Evolutionary conservation across 2,329 filamentous ascomycete genomes (phyloP).

Genomic region (Microcera coccophila): DNA sequence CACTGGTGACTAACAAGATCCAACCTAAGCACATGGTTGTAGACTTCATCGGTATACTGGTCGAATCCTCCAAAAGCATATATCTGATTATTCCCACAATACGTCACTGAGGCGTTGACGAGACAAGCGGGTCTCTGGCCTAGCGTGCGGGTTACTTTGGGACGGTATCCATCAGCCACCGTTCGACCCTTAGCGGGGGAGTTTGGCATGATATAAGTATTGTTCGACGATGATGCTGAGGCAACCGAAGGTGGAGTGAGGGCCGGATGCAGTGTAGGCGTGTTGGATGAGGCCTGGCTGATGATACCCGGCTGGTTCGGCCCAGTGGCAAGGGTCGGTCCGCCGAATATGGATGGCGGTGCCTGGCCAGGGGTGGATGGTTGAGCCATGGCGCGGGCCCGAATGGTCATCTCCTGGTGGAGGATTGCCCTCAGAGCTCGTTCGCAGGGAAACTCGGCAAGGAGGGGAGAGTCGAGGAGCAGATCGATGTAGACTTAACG

Average conservation of each 20-base stretch:
- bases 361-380: conserved; percentile 43
- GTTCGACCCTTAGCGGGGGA: conserved; percentile 67
- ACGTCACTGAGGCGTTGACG: conserved; percentile 98
- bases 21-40: conserved; percentile 91
- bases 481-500: too few species aligned
- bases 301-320: conserved; percentile 22
- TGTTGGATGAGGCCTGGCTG: conserved; percentile 25
- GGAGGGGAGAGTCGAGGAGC: too few species aligned
- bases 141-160: conserved; percentile 73
- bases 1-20: conserved; percentile 87
- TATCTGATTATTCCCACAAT: conserved; percentile 94
- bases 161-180: conserved; percentile 71
- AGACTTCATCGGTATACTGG: conserved; percentile 97
- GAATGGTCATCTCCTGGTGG: conserved; percentile 19
- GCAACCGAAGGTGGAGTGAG: conserved; percentile 21
- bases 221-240: conserved; percentile 47
- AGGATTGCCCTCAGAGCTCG: too few species aligned
- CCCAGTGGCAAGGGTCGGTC: conserved; percentile 29
- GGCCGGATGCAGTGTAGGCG: conserved; percentile 23
- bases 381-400: conserved; percentile 41
- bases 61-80: conserved; percentile 98
- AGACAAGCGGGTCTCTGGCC: conserved; percentile 86
- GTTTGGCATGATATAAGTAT: conserved; percentile 88
- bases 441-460: too few species aligned
- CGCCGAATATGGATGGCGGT: conserved; percentile 47